Base-by-base conservation (phyloP, 2,329 filamentous ascomycete genomes). In the Thermoascus crustaceus region DNA sequence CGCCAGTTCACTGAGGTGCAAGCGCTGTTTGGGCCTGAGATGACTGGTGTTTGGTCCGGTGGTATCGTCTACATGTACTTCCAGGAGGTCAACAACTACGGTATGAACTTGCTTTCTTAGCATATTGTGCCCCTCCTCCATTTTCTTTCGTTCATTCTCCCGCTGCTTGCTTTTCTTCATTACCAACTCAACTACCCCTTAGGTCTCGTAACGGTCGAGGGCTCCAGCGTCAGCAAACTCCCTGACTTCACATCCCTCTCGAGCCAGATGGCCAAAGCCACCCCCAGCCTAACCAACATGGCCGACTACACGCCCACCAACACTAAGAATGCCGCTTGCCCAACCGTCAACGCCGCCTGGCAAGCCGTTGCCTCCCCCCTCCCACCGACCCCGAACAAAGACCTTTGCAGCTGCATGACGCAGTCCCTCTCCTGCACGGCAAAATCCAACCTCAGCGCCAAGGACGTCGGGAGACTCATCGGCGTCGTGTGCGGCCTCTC, bases 11-110 rank as follows among this genome's bases (percentile, higher is more conserved):
- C 84, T 37, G 89, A 96, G 62, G 87, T 93, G 26, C 69, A 65
- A 24, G 82, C 82, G 32, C 75, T 96, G 4, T 96, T 85, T 64
- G 78, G 79, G 32, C 59, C 72, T 35, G 60, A 85, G 33, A 95
- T 96, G 89, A 83, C 77, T 10, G 63, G 61, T 4, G 84, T 93
- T 52, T 88, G 89, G 77, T 93, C 85, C 31, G 89, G 89, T 48
- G 89, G 88, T 63, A 93, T 96, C 47, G 86, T 95, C 57, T 96
- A 95, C 75, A 91, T 94, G 85, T 96, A 88, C 71, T 87, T 86
- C 69, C 73, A 94, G 68, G 85, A 94, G 62, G 67, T 63, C 35
- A 95, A 95, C 68, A 71, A 94, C 60, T 54, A 47, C 30, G 50
- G 49, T 51, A 38, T 26, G 48, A 22, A 7, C 17, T n/a, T n/a